These are phyloP conservation scores for Testicularia cyperi DNA, from an alignment of 1,284 basidiomycete species.

Conservation along the genomic window DNA sequence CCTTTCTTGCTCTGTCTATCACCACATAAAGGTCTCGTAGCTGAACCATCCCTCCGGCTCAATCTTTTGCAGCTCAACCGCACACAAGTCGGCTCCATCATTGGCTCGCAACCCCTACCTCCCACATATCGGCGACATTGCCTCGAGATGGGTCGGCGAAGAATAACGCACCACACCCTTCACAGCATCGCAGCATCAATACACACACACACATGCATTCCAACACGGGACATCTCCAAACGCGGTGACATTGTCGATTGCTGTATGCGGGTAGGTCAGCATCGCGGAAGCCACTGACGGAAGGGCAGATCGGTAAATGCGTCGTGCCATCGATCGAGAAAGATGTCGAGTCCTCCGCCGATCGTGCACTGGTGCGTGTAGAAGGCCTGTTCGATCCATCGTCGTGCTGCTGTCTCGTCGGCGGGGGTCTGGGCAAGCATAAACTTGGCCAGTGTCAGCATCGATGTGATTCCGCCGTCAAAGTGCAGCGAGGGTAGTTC, in stretches of 20 bases:
- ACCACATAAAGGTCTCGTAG: too few species aligned
- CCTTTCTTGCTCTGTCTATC: too few species aligned
- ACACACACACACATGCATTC: background rate
- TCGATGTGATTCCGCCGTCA: constrained; percentile 44
- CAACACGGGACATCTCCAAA: too few species aligned
- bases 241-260: background rate
- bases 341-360: constrained; percentile 47
- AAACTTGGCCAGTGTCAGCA: constrained; percentile 33
- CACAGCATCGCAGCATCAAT: too few species aligned
- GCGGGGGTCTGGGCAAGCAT: background rate
- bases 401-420: constrained; percentile 5
- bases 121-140: constrained; percentile 38
- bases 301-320: constrained; percentile 28
- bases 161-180: too few species aligned
- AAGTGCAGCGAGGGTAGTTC: constrained; percentile 45
- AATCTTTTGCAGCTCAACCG: constrained; percentile 24
- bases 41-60: too few species aligned
- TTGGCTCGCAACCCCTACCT: constrained; percentile 38
- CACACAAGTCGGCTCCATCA: constrained; percentile 37
- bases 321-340: constrained; percentile 46
- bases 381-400: constrained; percentile 43
- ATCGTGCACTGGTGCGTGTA: constrained; percentile 50
- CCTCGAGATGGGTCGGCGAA: constrained; percentile 44
- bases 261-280: background rate
- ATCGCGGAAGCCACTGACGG: constrained; percentile 22